These are phyloP conservation scores for Inga oerstediana DNA, from an alignment of 306 rosid species.

Conservation along the genomic window DNA sequence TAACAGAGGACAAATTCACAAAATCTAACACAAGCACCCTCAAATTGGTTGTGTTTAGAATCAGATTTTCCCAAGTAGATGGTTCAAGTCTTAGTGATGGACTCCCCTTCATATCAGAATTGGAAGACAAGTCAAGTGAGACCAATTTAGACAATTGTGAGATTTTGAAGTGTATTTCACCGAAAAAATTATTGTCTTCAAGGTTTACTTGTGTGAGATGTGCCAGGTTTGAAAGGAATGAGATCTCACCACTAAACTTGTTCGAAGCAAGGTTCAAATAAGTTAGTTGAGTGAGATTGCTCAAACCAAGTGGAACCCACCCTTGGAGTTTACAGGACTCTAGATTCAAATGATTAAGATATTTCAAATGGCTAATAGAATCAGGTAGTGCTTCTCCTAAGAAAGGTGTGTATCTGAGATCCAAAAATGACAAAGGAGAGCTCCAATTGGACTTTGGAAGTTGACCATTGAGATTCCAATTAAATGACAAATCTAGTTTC, in stretches of 20 bases:
- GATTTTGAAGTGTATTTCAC: neutral
- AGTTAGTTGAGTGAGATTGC: neutral
- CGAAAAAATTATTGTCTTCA: neutral
- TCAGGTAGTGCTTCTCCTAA: neutral
- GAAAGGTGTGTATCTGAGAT: neutral
- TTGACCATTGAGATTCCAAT: neutral
- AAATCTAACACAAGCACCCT: neutral
- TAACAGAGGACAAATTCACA: neutral
- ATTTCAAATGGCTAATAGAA: too few species aligned
- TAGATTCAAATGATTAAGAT: neutral
- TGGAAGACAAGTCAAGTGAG: neutral
- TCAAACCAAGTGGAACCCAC: neutral
- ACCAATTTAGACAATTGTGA: neutral
- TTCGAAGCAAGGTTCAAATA: neutral
- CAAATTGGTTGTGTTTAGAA: neutral
- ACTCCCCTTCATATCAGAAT: neutral
- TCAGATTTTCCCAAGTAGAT: neutral
- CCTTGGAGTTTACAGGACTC: fast-evolving
- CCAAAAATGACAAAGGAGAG: neutral
- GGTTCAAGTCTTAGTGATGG: neutral
- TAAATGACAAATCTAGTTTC: neutral
- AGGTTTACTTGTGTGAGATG: neutral
- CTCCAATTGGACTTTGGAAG: neutral
- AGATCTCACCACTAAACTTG: conserved; percentile 20
- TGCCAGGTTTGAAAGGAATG: neutral